Conservation (phyloP, 805 yeast species). For the Kuraishia molischiana region DNA sequence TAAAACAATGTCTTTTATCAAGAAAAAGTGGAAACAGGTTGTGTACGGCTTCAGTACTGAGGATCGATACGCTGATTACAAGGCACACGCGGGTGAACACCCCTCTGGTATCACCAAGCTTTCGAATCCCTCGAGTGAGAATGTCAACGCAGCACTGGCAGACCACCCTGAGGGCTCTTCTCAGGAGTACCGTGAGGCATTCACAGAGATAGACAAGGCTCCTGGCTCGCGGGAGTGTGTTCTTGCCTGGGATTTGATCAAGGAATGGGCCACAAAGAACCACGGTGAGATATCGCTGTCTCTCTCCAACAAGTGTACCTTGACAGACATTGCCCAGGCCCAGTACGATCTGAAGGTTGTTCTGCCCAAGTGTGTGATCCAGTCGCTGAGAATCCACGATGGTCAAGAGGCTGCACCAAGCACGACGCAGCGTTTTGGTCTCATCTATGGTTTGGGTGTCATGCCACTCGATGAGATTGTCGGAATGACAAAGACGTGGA, state of each 20-base stretch:
- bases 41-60: conserved; percentile 54
- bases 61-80: conserved; percentile 64
- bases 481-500: conserved; percentile 75
- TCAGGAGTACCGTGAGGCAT: conserved; percentile 18
- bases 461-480: conserved; percentile 72
- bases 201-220: conserved; percentile 20
- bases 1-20: neutral
- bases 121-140: conserved; percentile 17
- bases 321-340: conserved; percentile 62
- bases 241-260: conserved; percentile 78
- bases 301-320: conserved; percentile 45
- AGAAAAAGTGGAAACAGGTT: conserved; percentile 45
- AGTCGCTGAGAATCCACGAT: conserved; percentile 67
- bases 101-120: conserved; percentile 23
- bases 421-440: conserved; percentile 55
- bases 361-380: conserved; percentile 69
- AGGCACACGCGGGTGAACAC: conserved; percentile 14
- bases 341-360: conserved; percentile 65
- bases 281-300: conserved; percentile 11
- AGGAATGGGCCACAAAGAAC: conserved; percentile 62
- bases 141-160: conserved; percentile 8
- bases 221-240: conserved; percentile 63
- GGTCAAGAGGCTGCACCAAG: conserved; percentile 74
- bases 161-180: conserved; percentile 16
- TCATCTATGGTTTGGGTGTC: conserved; percentile 68